These are phyloP conservation scores for Crotalaria pallida DNA, from an alignment of 306 rosid genomes.

Conservation along the genomic window DNA sequence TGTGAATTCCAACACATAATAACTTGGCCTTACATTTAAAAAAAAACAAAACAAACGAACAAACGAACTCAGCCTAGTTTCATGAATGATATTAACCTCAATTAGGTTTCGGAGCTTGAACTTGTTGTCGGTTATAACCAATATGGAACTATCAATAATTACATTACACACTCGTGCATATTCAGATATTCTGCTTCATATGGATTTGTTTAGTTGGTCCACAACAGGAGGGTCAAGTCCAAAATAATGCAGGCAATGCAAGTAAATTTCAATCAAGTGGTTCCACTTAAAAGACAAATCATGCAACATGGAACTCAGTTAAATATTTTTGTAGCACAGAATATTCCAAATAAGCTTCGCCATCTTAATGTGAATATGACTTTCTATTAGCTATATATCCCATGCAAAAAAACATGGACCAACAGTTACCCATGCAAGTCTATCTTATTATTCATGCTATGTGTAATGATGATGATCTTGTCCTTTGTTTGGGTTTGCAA, in stretches of 20 bases:
- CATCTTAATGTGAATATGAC: constrained; percentile 47
- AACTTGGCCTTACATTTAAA: no score
- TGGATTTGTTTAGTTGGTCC: constrained; percentile 4
- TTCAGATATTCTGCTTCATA: background rate
- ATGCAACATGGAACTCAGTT: constrained; percentile 41
- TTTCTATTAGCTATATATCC: no score
- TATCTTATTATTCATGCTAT: constrained; percentile 13
- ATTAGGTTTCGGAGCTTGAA: background rate
- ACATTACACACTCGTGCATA: constrained; percentile 31
- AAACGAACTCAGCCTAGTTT: constrained; percentile 42
- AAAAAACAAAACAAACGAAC: no score
- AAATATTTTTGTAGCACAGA: constrained; percentile 46
- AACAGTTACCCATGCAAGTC: constrained; percentile 51
- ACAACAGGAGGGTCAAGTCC: constrained; percentile 42
- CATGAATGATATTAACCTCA: constrained; percentile 34
- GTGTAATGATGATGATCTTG: constrained; percentile 27
- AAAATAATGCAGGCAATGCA: background rate
- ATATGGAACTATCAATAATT: constrained; percentile 33
- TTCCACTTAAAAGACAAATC: constrained; percentile 42
- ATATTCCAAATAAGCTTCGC: constrained; percentile 40
- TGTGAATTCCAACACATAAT: no score
- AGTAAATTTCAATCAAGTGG: constrained; percentile 15
- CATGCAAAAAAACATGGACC: constrained; percentile 64
- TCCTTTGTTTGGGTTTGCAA: constrained; percentile 38
- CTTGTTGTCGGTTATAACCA: constrained; percentile 27